Conservation (phyloP, 2,329 filamentous ascomycete species). For the Cercospora sp. region DNA sequence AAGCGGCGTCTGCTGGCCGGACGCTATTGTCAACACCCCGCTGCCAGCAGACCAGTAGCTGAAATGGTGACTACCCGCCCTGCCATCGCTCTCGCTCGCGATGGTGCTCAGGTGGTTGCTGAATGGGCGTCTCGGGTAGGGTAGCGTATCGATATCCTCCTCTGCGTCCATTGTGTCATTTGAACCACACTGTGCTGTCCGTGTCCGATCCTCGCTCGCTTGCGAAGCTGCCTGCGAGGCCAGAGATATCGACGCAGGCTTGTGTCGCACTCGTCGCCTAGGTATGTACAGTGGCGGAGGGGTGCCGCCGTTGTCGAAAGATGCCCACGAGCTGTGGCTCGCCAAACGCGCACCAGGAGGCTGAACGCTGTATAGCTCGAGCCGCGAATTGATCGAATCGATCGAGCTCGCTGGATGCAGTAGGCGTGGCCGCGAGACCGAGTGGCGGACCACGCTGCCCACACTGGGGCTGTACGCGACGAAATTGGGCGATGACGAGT, state of each 20-base stretch:
- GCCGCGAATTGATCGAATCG: conserved; percentile 38
- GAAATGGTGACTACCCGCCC: conserved; percentile 33
- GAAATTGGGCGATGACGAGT: conserved; percentile 36
- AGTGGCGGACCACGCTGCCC: conserved; percentile 13
- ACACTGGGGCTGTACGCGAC: conserved; percentile 32
- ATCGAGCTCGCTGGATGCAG: conserved; percentile 30
- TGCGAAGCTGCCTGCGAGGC: conserved; percentile 22
- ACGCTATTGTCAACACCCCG: conserved; percentile 32
- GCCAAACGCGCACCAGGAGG: conserved; percentile 29
- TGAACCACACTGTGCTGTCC: conserved; percentile 7
- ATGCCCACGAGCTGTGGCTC: conserved; percentile 31
- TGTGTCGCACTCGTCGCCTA: conserved; percentile 35
- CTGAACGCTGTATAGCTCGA: conserved; percentile 26
- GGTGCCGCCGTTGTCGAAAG: conserved; percentile 32
- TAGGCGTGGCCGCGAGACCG: conserved; percentile 19
- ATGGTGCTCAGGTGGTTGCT: conserved; percentile 41
- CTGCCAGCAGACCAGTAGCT: conserved; percentile 40
- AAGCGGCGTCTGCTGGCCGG: conserved; percentile 33
- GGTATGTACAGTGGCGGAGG: conserved; percentile 39
- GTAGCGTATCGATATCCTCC: conserved; percentile 35
- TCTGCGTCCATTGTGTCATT: conserved; percentile 28
- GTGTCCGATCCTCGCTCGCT: conserved; percentile 7
- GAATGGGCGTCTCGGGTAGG: conserved; percentile 36
- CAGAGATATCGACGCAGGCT: conserved; percentile 28
- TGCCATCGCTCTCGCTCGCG: conserved; percentile 39